phyloP scores from a whole-genome alignment of 495 filamentous ascomycete genomes.

The Xylaria castorea region DNA sequence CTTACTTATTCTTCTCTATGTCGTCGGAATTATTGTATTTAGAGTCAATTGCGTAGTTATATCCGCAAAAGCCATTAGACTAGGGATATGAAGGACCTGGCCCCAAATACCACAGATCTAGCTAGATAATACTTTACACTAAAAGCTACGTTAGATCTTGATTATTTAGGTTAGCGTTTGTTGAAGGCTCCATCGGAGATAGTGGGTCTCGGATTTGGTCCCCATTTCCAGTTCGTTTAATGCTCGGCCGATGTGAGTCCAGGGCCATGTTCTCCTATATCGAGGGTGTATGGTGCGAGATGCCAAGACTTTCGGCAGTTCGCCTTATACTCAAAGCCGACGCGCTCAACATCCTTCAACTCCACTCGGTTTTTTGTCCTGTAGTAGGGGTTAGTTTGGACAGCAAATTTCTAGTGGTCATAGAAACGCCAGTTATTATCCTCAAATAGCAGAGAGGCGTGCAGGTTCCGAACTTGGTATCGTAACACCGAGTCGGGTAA shows the following conservation, averaged over 20 bases:
- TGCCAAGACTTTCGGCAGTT: conserved; percentile 21
- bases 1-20: not conserved
- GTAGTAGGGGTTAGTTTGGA: not conserved
- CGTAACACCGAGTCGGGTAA: conserved; percentile 1
- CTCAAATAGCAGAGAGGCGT: not conserved
- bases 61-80: not conserved
- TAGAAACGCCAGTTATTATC: not conserved
- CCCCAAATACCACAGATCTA: not conserved
- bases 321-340: not conserved
- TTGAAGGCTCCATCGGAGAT: not conserved
- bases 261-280: not conserved
- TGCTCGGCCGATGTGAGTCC: conserved; percentile 14
- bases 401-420: not conserved
- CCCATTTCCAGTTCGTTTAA: not conserved
- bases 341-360: not conserved
- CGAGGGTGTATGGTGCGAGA: not conserved
- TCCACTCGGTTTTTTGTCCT: not conserved
- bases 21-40: not conserved
- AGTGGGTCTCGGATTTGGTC: not conserved
- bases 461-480: not conserved
- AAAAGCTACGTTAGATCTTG: not conserved
- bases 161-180: not conserved
- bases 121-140: not conserved
- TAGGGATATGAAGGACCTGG: not conserved
- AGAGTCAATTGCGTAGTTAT: not conserved